Base-by-base conservation (phyloP, 768 basidiomycete species). In the Holtermannia corniformis region DNA sequence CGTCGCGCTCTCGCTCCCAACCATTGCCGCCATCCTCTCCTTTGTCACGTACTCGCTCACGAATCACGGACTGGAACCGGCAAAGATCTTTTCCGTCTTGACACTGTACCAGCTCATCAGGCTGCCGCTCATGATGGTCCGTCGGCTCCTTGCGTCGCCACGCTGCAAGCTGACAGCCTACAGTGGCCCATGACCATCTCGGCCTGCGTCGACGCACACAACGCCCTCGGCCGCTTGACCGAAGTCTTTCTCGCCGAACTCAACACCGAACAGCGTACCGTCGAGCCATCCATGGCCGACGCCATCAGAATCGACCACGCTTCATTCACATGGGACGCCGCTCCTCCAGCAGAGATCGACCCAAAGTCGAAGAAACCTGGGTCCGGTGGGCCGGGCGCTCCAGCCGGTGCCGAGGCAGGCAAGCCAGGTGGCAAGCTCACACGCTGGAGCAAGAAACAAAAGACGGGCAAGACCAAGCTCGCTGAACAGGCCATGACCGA, bases 281-380 rank as follows among this genome's bases (percentile, higher is more conserved):
- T 81, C 14, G 82, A 90, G 61, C 69, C 70, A 0, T 64, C 75
- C 13, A 67, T 86, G 24, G 75, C 80, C n/a, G 70, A 75, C 26
- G 92, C 88, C 1, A 62, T 95, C 49, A 77, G 78, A 51, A 79
- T 87, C 43, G 75, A 79, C 45, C 76, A 78, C 50, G 89, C 81
- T 4, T 78, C 81, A 11, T 93, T 93, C 73, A 81, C 82, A 0
- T 96, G 92, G 92, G 91, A 95, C 61, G 78, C 81, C 3, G 80
- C 84, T 0, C 71, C 72, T 5, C 41, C 65, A 21, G 59, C 57
- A 19, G 60, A 59, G 37, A 67, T 61, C 28, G 75, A 72, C 53
- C 61, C 67, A 55, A 57, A 52, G 20, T 49, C 57, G 51, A 67
- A 65, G 47, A 24, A 49, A 63, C 42, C 58, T 51, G 22, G 55